These are phyloP conservation scores for Closterium sp. DNA, from an alignment of 139 green algal species.

Conservation along the genomic window DNA sequence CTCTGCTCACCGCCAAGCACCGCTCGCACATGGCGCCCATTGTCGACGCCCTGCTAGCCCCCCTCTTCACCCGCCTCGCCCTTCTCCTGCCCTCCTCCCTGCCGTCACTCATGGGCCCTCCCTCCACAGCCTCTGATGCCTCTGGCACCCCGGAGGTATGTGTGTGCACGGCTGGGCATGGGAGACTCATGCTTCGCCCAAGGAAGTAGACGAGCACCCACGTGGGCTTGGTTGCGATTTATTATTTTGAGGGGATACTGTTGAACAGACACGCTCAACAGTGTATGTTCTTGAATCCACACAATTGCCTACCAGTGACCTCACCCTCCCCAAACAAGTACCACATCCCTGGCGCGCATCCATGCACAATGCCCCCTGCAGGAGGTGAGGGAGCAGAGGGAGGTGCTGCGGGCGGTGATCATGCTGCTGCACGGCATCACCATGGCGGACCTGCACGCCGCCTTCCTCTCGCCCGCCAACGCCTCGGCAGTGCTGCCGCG, in stretches of 20 bases:
- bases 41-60: slow-evolving; percentile 24
- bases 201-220: no score
- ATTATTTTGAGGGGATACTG: no score
- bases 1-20: slow-evolving; percentile 52
- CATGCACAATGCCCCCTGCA: no score
- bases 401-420: slow-evolving; percentile 39
- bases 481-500: neutral
- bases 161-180: no score
- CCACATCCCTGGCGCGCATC: no score
- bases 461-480: slow-evolving; percentile 27
- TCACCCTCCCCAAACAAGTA: no score
- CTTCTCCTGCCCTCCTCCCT: neutral
- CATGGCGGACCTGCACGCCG: slow-evolving; percentile 23
- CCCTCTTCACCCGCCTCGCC: slow-evolving; percentile 21
- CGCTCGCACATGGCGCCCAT: slow-evolving; percentile 33
- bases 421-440: slow-evolving; percentile 43
- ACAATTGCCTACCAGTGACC: no score
- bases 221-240: no score
- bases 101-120: neutral
- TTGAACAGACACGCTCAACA: no score
- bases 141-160: slow-evolving; percentile 15
- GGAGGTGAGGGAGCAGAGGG: slow-evolving; percentile 37
- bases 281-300: no score
- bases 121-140: neutral
- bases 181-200: no score